Evolutionary conservation across 257 asterid genomes (phyloP), one percentile per base, ranked within the genome.

Genomic region (Solanum etuberosum): DNA sequence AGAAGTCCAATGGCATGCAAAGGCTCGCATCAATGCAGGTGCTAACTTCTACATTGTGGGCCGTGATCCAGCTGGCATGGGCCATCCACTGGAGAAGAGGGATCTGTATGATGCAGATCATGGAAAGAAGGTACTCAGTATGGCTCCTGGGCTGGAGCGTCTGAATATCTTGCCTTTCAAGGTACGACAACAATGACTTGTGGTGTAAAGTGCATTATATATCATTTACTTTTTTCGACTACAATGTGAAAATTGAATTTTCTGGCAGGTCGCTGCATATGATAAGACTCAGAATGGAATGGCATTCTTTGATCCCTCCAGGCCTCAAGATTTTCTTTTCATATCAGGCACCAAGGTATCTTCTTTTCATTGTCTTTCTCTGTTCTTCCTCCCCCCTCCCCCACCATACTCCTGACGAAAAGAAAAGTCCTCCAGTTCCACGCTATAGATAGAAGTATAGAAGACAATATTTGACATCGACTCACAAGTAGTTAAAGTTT

Each of bases 1-100:
- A 18, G 98, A 96, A 92, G 99, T 96, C 15, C 99, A 96, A 74
- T 95, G 99, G 99, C 99, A 96, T 85, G 99, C 99, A 5, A 95
- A 96, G 93, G 99, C 99, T n/a, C 92, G 98, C 86, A 93, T 96
- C 23, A 96, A 96, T 57, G 99, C 99, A 7, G 99, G 98, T 23
- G 98, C 99, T 13, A 95, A 96, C 89, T 96, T 96, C 87, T 96
- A 96, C 86, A 95, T 96, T 31, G 99, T 95, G 29, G 98, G 98
- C 14, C 92, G 98, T 5, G 99, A 96, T 89, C 99, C 98, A 34
- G 99, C 99, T 80, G 99, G 99, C 70, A 94, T 96, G 98, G 87
- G 97, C 88, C 99, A 96, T 85, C 99, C 99, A 0, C 23, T 92
- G 14, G 99, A 95, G 94, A 92, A 96, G 86, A 85, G 99, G 81